Conservation (phyloP, 2,329 filamentous ascomycete species). For the Harringtonia lauricola region DNA sequence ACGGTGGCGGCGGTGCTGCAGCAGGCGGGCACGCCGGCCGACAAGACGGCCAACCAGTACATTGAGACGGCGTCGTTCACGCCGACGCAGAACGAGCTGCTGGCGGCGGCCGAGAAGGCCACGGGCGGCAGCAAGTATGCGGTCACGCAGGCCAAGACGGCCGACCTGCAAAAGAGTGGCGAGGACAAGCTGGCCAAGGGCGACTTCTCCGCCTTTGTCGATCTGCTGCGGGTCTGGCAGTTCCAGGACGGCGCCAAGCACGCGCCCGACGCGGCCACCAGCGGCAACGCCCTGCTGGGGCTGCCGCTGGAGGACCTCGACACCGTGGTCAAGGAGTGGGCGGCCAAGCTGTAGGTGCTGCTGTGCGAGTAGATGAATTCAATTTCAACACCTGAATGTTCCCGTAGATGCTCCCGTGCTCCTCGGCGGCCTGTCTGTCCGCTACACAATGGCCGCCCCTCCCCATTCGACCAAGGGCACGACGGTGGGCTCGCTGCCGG, state of each 20-base stretch:
- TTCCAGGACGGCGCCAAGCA: constrained; percentile 22
- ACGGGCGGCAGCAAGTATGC: constrained; percentile 37
- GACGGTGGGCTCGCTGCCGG: constrained; percentile 48
- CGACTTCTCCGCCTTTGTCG: constrained; percentile 22
- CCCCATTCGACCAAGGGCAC: constrained; percentile 55
- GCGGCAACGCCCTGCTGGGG: constrained; percentile 17
- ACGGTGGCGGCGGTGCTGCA: constrained; percentile 16
- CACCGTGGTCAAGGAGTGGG: constrained; percentile 8
- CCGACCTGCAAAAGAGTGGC: constrained; percentile 24
- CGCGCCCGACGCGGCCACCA: constrained; percentile 13
- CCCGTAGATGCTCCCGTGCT: no score
- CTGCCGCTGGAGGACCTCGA: constrained; percentile 12
- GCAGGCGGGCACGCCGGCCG: constrained; percentile 14
- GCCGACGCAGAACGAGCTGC: constrained; percentile 45
- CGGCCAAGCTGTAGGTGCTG: constrained; percentile 1
- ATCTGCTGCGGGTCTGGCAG: constrained; percentile 21
- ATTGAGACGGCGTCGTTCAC: constrained; percentile 44
- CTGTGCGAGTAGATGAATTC: background rate
- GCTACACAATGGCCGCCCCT: constrained; percentile 26
- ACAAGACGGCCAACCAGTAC: constrained; percentile 32
- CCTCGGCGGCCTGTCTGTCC: no score
- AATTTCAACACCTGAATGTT: no score
- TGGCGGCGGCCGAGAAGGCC: constrained; percentile 39
- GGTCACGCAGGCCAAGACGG: constrained; percentile 24
- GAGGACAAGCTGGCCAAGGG: constrained; percentile 29